Evolutionary conservation across 2,329 filamentous ascomycete genomes (phyloP), one percentile per base, ranked within the genome.

Genomic region (Fusarium denticulatum): DNA sequence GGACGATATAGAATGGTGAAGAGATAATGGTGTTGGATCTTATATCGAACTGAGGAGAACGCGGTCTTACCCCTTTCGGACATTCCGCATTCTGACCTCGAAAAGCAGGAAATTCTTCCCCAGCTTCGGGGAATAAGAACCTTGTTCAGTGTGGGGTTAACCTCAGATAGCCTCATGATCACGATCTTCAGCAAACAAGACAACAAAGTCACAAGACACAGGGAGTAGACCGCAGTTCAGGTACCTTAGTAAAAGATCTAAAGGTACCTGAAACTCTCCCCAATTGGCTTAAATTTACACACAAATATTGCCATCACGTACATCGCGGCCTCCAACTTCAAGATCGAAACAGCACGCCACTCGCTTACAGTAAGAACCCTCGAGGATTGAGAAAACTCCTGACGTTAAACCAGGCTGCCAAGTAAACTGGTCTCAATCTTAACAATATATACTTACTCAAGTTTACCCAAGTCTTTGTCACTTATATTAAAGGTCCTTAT

Each of bases 41-140:
- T 74, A 72, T 79, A 77, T 75, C 32, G 50, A 26, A n/a, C 11
- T 67, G 28, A 64, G 56, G 49, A 53, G 68, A 70, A 60, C 42
- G 76, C 79, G 80, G 80, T 49, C 55, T 37, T 81, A 63, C 80
- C 75, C 16, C 34, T 73, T 80, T 72, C 15, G 80, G 80, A 46
- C 77, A 79, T 68, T 80, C 79, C 79, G 79, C 73, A 52, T 30
- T 1, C 2, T 3, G 22, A 2, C 18, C 18, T 26, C 16, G 24
- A 39, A 28, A 55, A 55, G 7, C 50, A 55, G 28, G 50, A 55
- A 28, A 55, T 55, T 40, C 34, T 46, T 60, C 34, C 40, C 71
- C 66, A 71, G 60, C n/a, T 39, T 43, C 43, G 70, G 63, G 47
- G 18, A 60, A 37, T 56, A 59, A 49, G 50, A 59, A 13, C 28